Conservation (phyloP, 2,329 filamentous ascomycete species). For the Exophiala dermatitidis region DNA sequence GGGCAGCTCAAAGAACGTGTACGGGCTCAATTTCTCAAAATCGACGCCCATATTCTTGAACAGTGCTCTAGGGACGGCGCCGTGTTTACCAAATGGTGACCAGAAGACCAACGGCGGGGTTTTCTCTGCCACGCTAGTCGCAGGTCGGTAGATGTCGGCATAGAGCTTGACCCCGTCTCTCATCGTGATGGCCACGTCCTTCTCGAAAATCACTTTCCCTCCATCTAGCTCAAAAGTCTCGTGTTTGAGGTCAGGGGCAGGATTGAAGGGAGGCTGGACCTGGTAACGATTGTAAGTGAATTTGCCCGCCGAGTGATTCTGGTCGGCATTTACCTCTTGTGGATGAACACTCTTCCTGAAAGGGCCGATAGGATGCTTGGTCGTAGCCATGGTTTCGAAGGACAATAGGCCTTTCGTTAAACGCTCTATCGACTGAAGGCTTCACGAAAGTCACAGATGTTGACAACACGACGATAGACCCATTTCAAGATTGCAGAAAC, state of each 20-base stretch:
- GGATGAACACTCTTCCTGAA: conserved; percentile 4
- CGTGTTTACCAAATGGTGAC: conserved; percentile 7
- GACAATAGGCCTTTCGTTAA: background rate
- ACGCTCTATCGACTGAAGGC: background rate
- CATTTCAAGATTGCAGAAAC: background rate
- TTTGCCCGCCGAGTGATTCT: background rate
- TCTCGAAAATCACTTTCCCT: conserved; percentile 22
- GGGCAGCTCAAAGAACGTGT: background rate
- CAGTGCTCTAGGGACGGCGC: background rate
- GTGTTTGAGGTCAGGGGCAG: conserved; percentile 4
- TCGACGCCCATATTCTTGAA: conserved; percentile 5
- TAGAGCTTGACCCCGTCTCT: conserved; percentile 27
- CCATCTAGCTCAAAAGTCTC: conserved; percentile 3
- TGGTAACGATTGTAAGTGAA: background rate
- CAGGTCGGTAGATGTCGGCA: conserved; percentile 28
- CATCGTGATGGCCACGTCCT: conserved; percentile 25
- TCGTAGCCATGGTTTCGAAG: background rate
- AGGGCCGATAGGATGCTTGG: background rate
- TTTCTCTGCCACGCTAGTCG: background rate
- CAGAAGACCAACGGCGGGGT: conserved; percentile 2
- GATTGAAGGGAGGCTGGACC: background rate
- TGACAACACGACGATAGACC: background rate
- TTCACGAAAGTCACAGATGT: background rate
- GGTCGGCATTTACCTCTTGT: background rate
- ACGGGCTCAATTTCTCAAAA: background rate